Evolutionary conservation across 2,329 filamentous ascomycete genomes (phyloP).

Genomic region (Grosmannia serpens): DNA sequence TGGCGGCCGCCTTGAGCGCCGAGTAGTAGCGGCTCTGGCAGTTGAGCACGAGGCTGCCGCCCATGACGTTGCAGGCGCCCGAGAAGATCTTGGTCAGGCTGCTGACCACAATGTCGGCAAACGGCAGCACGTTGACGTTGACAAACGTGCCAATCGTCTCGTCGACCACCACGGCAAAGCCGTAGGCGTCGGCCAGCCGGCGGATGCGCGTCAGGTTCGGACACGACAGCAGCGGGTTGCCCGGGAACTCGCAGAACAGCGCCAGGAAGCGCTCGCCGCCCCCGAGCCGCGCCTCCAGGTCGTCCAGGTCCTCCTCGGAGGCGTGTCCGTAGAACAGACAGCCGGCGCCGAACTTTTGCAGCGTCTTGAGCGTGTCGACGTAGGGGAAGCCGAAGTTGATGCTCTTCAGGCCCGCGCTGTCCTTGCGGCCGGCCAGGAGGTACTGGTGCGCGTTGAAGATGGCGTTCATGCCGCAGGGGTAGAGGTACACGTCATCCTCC

Average conservation of each 20-base stretch:
- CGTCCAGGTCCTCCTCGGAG: conserved; percentile 66
- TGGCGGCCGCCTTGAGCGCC: conserved; percentile 54
- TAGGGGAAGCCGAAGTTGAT: conserved; percentile 97
- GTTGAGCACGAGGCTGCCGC: conserved; percentile 60
- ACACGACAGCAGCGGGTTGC: conserved; percentile 78
- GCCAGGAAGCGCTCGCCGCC: conserved; percentile 66
- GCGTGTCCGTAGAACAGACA: conserved; percentile 80
- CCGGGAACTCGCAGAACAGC: conserved; percentile 90
- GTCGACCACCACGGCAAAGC: conserved; percentile 84
- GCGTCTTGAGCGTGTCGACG: conserved; percentile 87
- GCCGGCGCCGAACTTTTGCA: conserved; percentile 88
- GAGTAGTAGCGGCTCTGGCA: conserved; percentile 59
- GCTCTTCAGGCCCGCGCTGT: conserved; percentile 50
- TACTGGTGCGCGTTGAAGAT: conserved; percentile 82
- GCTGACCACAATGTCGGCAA: conserved; percentile 85
- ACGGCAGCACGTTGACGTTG: conserved; percentile 85
- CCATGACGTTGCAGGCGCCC: conserved; percentile 97
- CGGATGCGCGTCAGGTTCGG: conserved; percentile 79
- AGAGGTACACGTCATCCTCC: conserved; percentile 82
- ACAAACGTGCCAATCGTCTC: conserved; percentile 96
- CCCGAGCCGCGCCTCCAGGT: conserved; percentile 62
- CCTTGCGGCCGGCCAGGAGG: conserved; percentile 47
- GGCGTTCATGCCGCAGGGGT: conserved; percentile 85
- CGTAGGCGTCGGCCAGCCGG: conserved; percentile 65
- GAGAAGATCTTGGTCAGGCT: conserved; percentile 96